phyloP scores from a whole-genome alignment of 2,329 filamentous ascomycete genomes.

The Dothideomycetes sp. region DNA sequence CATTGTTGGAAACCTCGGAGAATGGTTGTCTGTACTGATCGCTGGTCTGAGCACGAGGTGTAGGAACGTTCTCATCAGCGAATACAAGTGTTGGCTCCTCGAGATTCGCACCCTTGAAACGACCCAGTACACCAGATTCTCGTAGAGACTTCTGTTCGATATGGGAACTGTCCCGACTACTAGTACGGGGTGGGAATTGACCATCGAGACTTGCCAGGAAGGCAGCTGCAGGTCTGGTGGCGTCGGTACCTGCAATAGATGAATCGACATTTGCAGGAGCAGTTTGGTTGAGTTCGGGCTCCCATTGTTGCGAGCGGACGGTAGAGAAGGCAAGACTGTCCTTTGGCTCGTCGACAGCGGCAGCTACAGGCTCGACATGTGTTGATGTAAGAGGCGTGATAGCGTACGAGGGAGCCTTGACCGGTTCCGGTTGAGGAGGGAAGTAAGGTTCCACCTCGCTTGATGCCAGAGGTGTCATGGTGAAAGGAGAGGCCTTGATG shows the following conservation, averaged over 20 bases:
- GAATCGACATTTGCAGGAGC: not conserved
- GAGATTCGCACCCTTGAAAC: slow-evolving; percentile 11
- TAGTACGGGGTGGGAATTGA: slow-evolving; percentile 7
- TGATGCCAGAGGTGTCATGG: slow-evolving; percentile 4
- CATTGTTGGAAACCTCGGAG: slow-evolving; percentile 16
- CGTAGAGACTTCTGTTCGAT: not conserved
- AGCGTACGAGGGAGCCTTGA: slow-evolving; percentile 8
- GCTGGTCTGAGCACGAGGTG: not conserved
- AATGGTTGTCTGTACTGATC: slow-evolving; percentile 12
- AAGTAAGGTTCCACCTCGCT: not conserved
- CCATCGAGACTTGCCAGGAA: slow-evolving; percentile 5
- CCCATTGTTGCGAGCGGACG: slow-evolving; percentile 33
- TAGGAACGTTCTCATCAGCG: slow-evolving; percentile 15
- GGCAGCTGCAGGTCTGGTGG: slow-evolving; percentile 3
- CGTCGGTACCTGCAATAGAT: slow-evolving; percentile 7
- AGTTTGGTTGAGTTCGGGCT: slow-evolving; percentile 18
- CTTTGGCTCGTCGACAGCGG: slow-evolving; percentile 1
- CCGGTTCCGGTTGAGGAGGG: not conserved
- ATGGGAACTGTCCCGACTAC: slow-evolving; percentile 2
- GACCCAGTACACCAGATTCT: slow-evolving; percentile 16
- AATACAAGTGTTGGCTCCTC: slow-evolving; percentile 18
- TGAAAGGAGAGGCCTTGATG: slow-evolving; percentile 3
- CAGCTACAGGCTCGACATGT: slow-evolving; percentile 12
- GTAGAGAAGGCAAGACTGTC: slow-evolving; percentile 28
- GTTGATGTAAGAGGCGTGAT: slow-evolving; percentile 15